phyloP scores from a whole-genome alignment of 345 rosid genomes.

The Eucalyptus erythrocorys region DNA sequence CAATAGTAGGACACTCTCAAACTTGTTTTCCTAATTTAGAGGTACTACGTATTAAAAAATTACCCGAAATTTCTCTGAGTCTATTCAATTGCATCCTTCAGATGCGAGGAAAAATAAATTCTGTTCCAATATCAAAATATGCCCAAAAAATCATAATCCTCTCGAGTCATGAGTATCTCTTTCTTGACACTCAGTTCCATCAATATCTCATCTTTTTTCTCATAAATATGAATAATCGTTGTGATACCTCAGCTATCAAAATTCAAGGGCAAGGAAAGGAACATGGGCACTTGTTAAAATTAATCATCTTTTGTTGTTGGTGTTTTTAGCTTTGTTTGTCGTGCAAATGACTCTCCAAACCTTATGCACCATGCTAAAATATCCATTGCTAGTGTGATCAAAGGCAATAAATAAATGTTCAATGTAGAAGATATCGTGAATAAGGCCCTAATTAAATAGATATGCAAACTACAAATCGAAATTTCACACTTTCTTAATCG shows the following conservation, averaged over 20 bases:
- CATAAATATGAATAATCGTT: not conserved
- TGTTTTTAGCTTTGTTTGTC: not conserved
- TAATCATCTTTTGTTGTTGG: not conserved
- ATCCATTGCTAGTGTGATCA: not conserved
- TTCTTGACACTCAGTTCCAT: not conserved
- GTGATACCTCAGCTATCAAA: not conserved
- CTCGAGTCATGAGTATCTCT: not conserved
- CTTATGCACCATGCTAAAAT: accelerated
- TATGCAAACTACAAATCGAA: not conserved
- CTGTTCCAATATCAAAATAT: not conserved
- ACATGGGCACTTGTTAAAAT: not conserved
- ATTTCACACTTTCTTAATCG: not conserved
- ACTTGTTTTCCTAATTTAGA: not conserved
- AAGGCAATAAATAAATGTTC: not conserved
- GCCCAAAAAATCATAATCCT: not conserved
- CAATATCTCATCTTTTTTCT: not conserved
- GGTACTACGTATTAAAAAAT: not conserved
- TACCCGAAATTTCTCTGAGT: not conserved
- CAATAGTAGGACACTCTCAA: not conserved
- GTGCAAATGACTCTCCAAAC: not conserved
- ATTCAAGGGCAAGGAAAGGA: not conserved
- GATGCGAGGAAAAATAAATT: not conserved
- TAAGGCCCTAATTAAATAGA: not conserved
- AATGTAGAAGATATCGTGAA: not conserved
- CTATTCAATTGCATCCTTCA: not conserved